Evolutionary conservation across 495 filamentous ascomycete species (phyloP).

Genomic region (Astrothelium macrocarpum): DNA sequence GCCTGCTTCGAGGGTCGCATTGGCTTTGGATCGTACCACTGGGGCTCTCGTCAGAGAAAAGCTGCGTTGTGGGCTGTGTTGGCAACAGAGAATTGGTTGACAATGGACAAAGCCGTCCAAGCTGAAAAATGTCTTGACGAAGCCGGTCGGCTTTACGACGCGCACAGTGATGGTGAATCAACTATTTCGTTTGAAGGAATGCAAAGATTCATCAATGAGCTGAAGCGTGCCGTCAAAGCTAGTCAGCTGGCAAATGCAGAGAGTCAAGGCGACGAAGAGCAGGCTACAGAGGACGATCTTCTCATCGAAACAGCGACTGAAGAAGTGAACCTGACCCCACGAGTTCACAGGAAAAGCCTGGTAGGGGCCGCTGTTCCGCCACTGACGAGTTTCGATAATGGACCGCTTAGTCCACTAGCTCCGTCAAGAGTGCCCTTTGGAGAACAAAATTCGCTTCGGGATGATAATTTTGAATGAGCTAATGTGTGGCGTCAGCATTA

Average conservation of each 20-base stretch:
- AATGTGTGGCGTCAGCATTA: background rate
- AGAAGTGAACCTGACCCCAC: background rate
- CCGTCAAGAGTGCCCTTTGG: background rate
- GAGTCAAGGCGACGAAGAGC: background rate
- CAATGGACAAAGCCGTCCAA: constrained; percentile 56
- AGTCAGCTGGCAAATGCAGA: background rate
- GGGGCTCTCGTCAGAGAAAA: constrained; percentile 66
- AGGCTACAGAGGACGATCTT: background rate
- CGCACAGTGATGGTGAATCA: constrained; percentile 43
- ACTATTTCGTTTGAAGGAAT: constrained; percentile 45
- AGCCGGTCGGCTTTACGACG: constrained; percentile 58
- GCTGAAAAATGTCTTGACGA: constrained; percentile 63
- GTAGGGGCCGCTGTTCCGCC: constrained; percentile 15
- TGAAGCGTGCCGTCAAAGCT: constrained; percentile 29
- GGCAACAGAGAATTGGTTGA: constrained; percentile 73
- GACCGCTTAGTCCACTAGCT: constrained; percentile 4
- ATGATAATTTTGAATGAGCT: constrained; percentile 8
- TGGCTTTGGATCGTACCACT: constrained; percentile 49
- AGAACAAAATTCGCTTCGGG: background rate
- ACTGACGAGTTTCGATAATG: constrained; percentile 14
- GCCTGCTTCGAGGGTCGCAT: constrained; percentile 70
- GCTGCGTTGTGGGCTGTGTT: constrained; percentile 84
- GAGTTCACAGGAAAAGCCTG: constrained; percentile 22
- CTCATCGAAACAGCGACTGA: constrained; percentile 8
- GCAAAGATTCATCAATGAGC: constrained; percentile 49